phyloP scores from a whole-genome alignment of 257 asterid species.

The Solanum clarkiae region DNA sequence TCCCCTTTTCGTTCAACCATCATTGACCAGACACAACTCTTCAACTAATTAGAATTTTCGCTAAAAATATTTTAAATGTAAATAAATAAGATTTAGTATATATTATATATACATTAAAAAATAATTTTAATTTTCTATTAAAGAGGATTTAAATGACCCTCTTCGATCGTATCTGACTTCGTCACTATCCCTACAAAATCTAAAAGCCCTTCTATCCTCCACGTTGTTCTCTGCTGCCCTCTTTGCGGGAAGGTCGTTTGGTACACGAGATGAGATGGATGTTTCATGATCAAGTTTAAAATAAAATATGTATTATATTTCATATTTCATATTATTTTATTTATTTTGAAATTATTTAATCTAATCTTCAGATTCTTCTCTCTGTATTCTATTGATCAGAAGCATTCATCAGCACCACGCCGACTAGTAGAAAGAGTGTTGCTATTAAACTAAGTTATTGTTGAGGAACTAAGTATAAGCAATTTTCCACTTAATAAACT shows the following conservation, averaged over 20 bases:
- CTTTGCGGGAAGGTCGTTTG: too few species aligned
- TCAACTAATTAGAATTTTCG: not conserved
- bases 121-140: too few species aligned
- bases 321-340: rapidly evolving
- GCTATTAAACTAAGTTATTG: too few species aligned
- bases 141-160: too few species aligned
- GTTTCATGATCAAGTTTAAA: too few species aligned
- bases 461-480: too few species aligned
- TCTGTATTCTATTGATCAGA: too few species aligned
- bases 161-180: not conserved
- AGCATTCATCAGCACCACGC: too few species aligned
- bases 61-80: not conserved
- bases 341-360: not conserved
- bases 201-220: not conserved
- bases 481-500: too few species aligned
- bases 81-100: not conserved
- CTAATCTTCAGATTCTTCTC: too few species aligned
- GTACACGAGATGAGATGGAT: not conserved
- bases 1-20: not conserved
- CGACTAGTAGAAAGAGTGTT: too few species aligned
- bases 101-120: too few species aligned
- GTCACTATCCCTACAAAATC: not conserved
- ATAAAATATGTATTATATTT: not conserved
- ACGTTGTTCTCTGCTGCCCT: not conserved
- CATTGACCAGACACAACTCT: not conserved